These are phyloP conservation scores for Ceriops zippeliana DNA, from an alignment of 345 rosid genomes.

Conservation along the genomic window DNA sequence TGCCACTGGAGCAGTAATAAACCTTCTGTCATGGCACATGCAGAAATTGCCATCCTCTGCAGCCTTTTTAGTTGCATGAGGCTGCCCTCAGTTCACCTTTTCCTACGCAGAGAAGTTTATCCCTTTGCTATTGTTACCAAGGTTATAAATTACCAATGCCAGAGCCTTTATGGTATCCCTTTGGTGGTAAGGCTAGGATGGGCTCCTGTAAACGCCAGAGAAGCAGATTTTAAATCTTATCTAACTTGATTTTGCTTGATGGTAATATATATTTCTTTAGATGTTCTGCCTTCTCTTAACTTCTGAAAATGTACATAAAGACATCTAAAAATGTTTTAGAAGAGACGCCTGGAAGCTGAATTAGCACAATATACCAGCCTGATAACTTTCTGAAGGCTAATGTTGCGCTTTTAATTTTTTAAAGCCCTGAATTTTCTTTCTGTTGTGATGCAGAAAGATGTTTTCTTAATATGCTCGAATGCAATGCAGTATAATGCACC, in stretches of 20 bases:
- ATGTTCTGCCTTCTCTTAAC: conserved; percentile 7
- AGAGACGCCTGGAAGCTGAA: neutral
- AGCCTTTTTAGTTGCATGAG: neutral
- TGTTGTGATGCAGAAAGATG: conserved; percentile 26
- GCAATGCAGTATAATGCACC: conserved; percentile 37
- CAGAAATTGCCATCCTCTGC: neutral
- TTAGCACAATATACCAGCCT: neutral
- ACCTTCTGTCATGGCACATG: neutral
- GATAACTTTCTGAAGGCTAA: conserved; percentile 2
- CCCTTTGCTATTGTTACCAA: neutral
- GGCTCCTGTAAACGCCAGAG: neutral
- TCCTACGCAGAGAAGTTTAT: neutral
- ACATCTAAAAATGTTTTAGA: neutral
- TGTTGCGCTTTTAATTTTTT: neutral
- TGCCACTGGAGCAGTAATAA: neutral
- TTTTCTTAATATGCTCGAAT: conserved; percentile 25
- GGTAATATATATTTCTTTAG: neutral
- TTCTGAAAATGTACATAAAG: neutral
- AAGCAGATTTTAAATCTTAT: neutral
- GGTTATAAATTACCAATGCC: neutral
- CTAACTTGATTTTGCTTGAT: too few species aligned
- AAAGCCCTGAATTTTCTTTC: conserved; percentile 9
- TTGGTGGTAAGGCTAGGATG: neutral
- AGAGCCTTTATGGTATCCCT: neutral
- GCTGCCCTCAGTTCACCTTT: neutral